These are phyloP conservation scores for Xylaria polymorpha DNA, from an alignment of 2,329 filamentous ascomycete species.

Conservation along the genomic window DNA sequence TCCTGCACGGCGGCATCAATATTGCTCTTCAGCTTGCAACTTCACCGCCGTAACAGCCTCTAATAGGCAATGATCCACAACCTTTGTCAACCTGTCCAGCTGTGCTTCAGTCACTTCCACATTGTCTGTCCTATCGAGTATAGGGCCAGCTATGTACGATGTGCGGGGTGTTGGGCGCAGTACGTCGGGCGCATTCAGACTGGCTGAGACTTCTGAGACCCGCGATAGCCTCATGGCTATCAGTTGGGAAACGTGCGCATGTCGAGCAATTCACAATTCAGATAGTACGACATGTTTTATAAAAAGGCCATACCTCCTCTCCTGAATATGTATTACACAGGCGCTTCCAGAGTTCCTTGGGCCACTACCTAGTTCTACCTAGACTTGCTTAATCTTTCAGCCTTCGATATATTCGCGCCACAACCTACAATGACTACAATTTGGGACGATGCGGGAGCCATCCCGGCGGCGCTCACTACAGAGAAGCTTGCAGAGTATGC, in stretches of 20 bases:
- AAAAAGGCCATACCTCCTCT: neutral
- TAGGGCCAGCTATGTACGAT: neutral
- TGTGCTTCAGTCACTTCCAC: neutral
- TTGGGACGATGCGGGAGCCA: slow-evolving; percentile 36
- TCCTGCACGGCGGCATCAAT: slow-evolving; percentile 8
- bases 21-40: slow-evolving; percentile 22
- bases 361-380: neutral
- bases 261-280: neutral
- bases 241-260: neutral
- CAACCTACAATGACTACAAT: slow-evolving; percentile 31
- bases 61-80: slow-evolving; percentile 10
- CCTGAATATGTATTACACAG: neutral
- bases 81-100: neutral
- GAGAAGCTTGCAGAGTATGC: slow-evolving; percentile 29
- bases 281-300: neutral
- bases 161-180: neutral
- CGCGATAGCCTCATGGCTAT: neutral
- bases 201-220: neutral
- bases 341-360: neutral
- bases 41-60: slow-evolving; percentile 1
- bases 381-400: neutral
- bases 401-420: neutral
- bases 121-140: neutral
- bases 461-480: slow-evolving; percentile 17
- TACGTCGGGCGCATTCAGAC: neutral